These are phyloP conservation scores for Margaritispora aquatica DNA, from an alignment of 495 filamentous ascomycete genomes.

Conservation along the genomic window DNA sequence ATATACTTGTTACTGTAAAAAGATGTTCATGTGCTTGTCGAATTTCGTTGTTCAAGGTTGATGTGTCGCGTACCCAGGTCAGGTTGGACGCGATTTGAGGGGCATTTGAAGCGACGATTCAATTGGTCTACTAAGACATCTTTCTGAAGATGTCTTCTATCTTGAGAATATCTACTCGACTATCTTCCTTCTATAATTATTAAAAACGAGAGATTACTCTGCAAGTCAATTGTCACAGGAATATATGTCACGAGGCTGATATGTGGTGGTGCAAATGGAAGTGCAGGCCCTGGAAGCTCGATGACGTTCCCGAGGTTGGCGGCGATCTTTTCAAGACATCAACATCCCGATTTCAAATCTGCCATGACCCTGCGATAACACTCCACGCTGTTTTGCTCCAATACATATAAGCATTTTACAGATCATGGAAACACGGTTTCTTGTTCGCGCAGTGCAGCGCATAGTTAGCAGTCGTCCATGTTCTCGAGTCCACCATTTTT, in stretches of 20 bases:
- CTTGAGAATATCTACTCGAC: too few species aligned
- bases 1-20: neutral
- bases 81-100: conserved; percentile 12
- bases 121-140: too few species aligned
- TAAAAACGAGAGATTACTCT: too few species aligned
- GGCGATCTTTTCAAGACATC: neutral
- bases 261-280: neutral
- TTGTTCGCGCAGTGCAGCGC: conserved; percentile 18
- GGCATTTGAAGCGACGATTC: neutral
- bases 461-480: conserved; percentile 7
- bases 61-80: conserved; percentile 15
- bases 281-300: neutral
- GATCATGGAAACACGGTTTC: conserved; percentile 21
- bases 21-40: neutral
- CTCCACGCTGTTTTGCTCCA: neutral
- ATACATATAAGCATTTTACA: neutral
- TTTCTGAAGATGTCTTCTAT: too few species aligned
- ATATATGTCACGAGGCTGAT: conserved; percentile 14
- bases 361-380: conserved; percentile 17
- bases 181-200: too few species aligned
- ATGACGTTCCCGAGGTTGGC: conserved; percentile 18
- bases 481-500: conserved; percentile 2
- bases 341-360: neutral
- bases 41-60: conserved; percentile 5
- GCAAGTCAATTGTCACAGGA: too few species aligned